These are phyloP conservation scores for Mycena crocata DNA, from an alignment of 768 basidiomycete genomes.

Conservation along the genomic window DNA sequence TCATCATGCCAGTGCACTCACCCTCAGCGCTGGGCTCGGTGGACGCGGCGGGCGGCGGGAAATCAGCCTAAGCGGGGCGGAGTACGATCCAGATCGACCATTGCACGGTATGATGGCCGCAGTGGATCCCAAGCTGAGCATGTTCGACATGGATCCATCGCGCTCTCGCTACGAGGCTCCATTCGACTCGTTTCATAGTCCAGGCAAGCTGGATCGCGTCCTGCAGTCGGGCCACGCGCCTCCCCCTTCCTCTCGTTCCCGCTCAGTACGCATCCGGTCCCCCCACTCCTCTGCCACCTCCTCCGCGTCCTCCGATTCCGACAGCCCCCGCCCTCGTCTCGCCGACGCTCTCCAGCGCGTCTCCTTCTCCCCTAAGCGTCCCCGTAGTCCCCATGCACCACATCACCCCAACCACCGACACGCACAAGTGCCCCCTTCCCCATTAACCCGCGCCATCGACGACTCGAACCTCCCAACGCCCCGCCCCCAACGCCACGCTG, in stretches of 20 bases:
- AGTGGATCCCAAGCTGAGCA: constrained; percentile 65
- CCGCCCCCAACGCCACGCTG: constrained; percentile 27
- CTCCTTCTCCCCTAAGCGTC: constrained; percentile 82
- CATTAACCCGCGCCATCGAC: constrained; percentile 22
- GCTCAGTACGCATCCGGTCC: constrained; percentile 58
- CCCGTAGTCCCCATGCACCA: constrained; percentile 57
- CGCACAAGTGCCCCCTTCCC: constrained; percentile 42
- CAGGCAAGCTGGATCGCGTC: constrained; percentile 70
- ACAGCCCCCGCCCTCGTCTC: constrained; percentile 62
- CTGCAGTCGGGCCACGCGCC: constrained; percentile 65
- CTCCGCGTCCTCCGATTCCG: constrained; percentile 62
- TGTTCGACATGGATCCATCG: constrained; percentile 65
- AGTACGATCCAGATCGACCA: constrained; percentile 89
- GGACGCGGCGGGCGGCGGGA: constrained; percentile 64
- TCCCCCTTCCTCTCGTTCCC: constrained; percentile 43
- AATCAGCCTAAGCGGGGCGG: constrained; percentile 74
- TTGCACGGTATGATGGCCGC: constrained; percentile 78
- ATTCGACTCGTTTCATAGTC: constrained; percentile 62
- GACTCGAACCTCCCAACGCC: constrained; percentile 26
- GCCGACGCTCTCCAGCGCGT: constrained; percentile 78
- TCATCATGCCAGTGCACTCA: constrained; percentile 91
- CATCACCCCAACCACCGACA: constrained; percentile 41
- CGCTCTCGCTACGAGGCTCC: constrained; percentile 58
- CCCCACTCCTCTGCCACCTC: constrained; percentile 61
- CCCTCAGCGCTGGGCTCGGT: constrained; percentile 85